Base-by-base conservation (phyloP, 805 yeast genomes). In the Phaffomyces opuntiae region DNA sequence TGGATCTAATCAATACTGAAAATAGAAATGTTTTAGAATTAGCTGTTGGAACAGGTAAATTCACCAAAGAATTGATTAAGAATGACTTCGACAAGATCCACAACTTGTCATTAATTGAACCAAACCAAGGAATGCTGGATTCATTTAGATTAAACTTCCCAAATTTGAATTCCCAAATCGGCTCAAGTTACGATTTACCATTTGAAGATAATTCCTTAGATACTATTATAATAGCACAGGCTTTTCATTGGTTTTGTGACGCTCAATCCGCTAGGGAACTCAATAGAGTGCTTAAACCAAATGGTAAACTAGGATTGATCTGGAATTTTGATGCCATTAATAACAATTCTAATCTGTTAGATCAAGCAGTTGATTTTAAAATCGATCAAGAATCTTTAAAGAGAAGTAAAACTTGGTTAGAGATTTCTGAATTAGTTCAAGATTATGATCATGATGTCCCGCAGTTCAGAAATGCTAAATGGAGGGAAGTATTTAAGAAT, bases 171-270 rank as follows among this genome's bases (percentile, higher is more conserved):
- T 73, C 52, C 84, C 84, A 2, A 51, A 59, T 3, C 9, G 80
- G 77, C 0, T 65, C 75, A 7, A 68, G 77, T 19, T 74, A 74
- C 52, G 50, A 62, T 1, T 54, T 78, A n/a, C 81, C 83, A 1
- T 49, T 72, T 1, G 64, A 60, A 2, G 76, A 70, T 47, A 50
- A 59, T 27, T 60, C 74, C 0, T 67, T 69, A 19, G 84, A 79
- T 57, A 70, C 73, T 0, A 62, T 80, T 2, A 63, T 78, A 9
- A 61, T 75, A 9, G 83, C 85, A 0, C 85, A 80, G 53, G 86
- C 78, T 0, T 80, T 75, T 57, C 86, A 80, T 51, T 80, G 86
- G 86, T 80, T 80, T 60, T 70, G 77, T n/a, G 79, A 77, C 52
- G 39, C 49, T 3, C 66, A 63, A 9, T 64, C 81, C 0, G 53